Percentiles rank a stretch among this genome's conserved stretches.
These are phyloP conservation scores for Lavandula angustifolia DNA, from an alignment of 257 asterid genomes.

Conservation along the genomic window DNA sequence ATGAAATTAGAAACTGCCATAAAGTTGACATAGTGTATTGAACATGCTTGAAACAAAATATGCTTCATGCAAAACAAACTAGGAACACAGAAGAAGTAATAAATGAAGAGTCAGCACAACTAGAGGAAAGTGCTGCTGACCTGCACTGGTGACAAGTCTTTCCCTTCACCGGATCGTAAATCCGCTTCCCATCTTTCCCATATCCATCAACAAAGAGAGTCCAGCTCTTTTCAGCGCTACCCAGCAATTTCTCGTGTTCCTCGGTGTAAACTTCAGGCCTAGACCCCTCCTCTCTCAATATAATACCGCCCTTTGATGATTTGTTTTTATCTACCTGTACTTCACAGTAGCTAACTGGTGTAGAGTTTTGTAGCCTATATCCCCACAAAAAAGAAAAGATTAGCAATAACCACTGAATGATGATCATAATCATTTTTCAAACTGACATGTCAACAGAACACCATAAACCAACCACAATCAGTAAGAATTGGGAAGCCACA, in stretches of 20 bases:
- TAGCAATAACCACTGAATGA: conserved; percentile 10
- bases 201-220: conserved; percentile 81
- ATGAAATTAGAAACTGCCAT: background rate
- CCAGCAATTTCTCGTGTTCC: conserved; percentile 82
- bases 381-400: conserved; percentile 29
- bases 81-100: background rate
- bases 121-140: conserved; percentile 38
- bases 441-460: conserved; percentile 3
- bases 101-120: conserved; percentile 1
- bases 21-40: background rate
- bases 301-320: conserved; percentile 30
- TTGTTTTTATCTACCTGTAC: conserved; percentile 37
- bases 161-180: conserved; percentile 78
- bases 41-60: conserved; percentile 3
- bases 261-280: conserved; percentile 84
- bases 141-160: conserved; percentile 98
- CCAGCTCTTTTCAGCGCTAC: conserved; percentile 81
- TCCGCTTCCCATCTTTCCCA: conserved; percentile 82
- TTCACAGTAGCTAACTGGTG: conserved; percentile 80
- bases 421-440: background rate
- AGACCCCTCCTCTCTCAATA: conserved; percentile 68
- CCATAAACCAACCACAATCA: background rate
- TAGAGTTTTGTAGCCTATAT: conserved; percentile 74
- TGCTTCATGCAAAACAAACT: background rate
- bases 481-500: background rate